Evolutionary conservation across 352 stramenopile genomes (phyloP).

Genomic region (Blastocystis sp.): DNA sequence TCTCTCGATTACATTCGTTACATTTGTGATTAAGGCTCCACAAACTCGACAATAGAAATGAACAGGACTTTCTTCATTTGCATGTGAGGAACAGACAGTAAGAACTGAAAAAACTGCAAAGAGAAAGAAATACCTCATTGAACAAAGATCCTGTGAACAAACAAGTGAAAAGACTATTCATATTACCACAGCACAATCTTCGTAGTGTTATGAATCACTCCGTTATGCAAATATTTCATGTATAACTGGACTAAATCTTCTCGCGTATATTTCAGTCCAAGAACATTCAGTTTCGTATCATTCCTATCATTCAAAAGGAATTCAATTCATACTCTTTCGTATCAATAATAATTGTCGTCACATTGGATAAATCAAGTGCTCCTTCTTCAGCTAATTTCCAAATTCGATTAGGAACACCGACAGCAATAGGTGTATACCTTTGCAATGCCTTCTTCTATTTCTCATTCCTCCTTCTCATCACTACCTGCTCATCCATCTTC

Average conservation of each 20-base stretch:
- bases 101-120: not conserved
- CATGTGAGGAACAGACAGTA: not conserved
- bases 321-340: slow-evolving; percentile 12
- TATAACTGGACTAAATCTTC: slow-evolving; percentile 1
- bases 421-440: not conserved
- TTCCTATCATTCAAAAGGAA: not conserved
- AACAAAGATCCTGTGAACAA: slow-evolving; percentile 13
- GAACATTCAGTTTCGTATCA: slow-evolving; percentile 41
- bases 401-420: slow-evolving; percentile 40
- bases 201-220: slow-evolving; percentile 38
- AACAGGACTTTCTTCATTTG: not conserved
- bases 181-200: slow-evolving; percentile 52
- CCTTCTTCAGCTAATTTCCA: slow-evolving; percentile 17
- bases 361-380: slow-evolving; percentile 33
- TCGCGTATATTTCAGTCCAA: slow-evolving; percentile 38
- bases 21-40: slow-evolving; percentile 27
- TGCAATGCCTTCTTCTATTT: slow-evolving; percentile 37
- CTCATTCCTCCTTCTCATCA: not conserved
- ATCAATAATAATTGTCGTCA: slow-evolving; percentile 32
- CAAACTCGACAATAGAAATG: slow-evolving; percentile 61
- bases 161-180: not conserved
- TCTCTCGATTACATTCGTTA: not conserved
- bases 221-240: slow-evolving; percentile 43
- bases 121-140: not conserved
- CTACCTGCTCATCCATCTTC: slow-evolving; percentile 39